These are phyloP conservation scores for Hyphodiscus hymeniophilus DNA, from an alignment of 495 filamentous ascomycete genomes.

Conservation along the genomic window DNA sequence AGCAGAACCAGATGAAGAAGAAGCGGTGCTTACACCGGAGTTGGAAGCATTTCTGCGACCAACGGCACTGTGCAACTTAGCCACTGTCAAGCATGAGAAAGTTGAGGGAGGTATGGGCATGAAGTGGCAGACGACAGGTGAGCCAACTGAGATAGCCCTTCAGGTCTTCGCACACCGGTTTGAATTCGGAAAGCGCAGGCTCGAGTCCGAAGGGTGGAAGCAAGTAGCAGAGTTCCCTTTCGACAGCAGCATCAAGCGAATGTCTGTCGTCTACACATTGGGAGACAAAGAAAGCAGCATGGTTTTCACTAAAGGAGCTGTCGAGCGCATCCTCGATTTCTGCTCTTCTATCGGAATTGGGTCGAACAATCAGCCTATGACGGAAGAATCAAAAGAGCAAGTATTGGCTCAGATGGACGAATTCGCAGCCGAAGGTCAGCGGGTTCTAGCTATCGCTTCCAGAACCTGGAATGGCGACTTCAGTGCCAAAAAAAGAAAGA, in stretches of 20 bases:
- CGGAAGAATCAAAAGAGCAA: conserved; percentile 48
- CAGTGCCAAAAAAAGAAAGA: conserved; percentile 15
- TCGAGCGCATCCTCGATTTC: conserved; percentile 67
- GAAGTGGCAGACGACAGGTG: conserved; percentile 66
- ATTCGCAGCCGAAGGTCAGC: conserved; percentile 69
- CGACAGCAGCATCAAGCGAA: conserved; percentile 73
- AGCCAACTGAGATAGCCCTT: conserved; percentile 78
- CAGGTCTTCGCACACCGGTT: conserved; percentile 74
- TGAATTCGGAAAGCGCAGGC: conserved; percentile 45
- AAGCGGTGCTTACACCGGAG: conserved; percentile 27
- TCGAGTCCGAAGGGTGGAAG: conserved; percentile 47
- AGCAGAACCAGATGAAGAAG: conserved; percentile 18
- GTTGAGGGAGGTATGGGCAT: conserved; percentile 23
- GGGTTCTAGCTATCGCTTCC: conserved; percentile 69
- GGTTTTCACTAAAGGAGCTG: conserved; percentile 74
- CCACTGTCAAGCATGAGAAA: conserved; percentile 54
- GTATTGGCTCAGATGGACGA: conserved; percentile 56
- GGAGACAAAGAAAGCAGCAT: conserved; percentile 30
- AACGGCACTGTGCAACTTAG: conserved; percentile 72
- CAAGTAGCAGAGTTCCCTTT: conserved; percentile 73
- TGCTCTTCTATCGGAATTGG: conserved; percentile 53
- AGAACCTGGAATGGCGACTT: conserved; percentile 34
- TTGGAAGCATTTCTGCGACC: conserved; percentile 59
- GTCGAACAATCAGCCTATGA: conserved; percentile 41
- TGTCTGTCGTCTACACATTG: conserved; percentile 64